Percentiles rank a stretch among this genome's conserved stretches.
These are phyloP conservation scores for Epichloe brachyelytri DNA, from an alignment of 2,329 filamentous ascomycete species.

Conservation along the genomic window DNA sequence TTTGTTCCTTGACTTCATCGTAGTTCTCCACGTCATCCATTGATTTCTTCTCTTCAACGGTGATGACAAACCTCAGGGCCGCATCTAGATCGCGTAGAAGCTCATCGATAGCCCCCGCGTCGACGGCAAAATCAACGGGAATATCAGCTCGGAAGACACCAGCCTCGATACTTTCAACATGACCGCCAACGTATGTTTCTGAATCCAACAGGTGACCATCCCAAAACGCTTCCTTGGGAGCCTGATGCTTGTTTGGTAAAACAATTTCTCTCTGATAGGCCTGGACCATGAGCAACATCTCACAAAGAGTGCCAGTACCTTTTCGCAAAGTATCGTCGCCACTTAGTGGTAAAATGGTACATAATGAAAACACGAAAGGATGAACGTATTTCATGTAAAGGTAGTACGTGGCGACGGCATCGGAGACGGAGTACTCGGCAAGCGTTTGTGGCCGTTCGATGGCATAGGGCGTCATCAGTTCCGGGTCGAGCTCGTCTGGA, in stretches of 20 bases:
- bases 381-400: constrained; percentile 99
- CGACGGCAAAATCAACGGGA: constrained; percentile 85
- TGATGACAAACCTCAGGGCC: constrained; percentile 77
- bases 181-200: constrained; percentile 94
- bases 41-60: constrained; percentile 71
- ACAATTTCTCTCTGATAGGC: constrained; percentile 87
- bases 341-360: constrained; percentile 86
- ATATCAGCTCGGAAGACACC: constrained; percentile 96
- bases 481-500: constrained; percentile 92
- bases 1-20: constrained; percentile 73
- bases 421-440: constrained; percentile 96
- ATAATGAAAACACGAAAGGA: constrained; percentile 96
- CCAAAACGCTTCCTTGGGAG: constrained; percentile 87
- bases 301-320: constrained; percentile 94
- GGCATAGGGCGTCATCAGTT: constrained; percentile 91
- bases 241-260: constrained; percentile 88
- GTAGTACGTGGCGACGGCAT: constrained; percentile 97
- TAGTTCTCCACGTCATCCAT: constrained; percentile 71
- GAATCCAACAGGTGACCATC: constrained; percentile 93
- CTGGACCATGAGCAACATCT: constrained; percentile 99
- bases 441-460: constrained; percentile 83
- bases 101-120: constrained; percentile 79
- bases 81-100: constrained; percentile 75
- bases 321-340: constrained; percentile 90
- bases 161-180: constrained; percentile 98